Evolutionary conservation across 352 stramenopile genomes (phyloP), one percentile per base, ranked within the genome.

Genomic region (Blastocystis sp.): DNA sequence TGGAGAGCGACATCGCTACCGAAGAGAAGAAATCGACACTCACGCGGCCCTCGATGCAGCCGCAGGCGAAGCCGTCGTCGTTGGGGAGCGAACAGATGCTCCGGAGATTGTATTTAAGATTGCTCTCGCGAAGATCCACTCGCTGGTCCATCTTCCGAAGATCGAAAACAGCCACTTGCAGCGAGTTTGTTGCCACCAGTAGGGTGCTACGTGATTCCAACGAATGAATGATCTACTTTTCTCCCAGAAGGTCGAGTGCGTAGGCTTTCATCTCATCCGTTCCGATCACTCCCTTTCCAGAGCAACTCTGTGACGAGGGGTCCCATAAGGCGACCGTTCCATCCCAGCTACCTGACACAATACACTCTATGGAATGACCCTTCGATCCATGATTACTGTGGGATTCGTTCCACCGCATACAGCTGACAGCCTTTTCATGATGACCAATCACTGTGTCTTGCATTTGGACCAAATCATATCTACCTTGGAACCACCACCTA

Each of bases 31-130:
- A 94, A 84, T 93, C 91, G 56, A 94, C 89, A 27, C 90, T 91
- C 36, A 94, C 91, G 32, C 91, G 91, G 1, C 91, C 91, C 84
- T 94, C 91, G 67, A 93, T 92, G 34, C 91, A 93, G 1, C 88
- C 89, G n/a, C 93, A 85, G 0, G 90, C 91, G 46, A 90, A 92
- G 14, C 91, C 85, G 21, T 81, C 32, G 16, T 81, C 69, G 8
- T 40, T 24, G 0, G 90, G 90, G 32, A 94, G 92, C n/a, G 92
- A 87, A 51, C 90, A 84, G 9, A 93, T 88, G 71, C 91, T 93
- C 36, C 91, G 91, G 44, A 91, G 90, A 79, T 94, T 91, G 75
- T 90, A 93, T 88, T 93, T 93, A 64, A 94, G 87, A 49, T 91
- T 90, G 71, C 90, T 93, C 57, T 94, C 90, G 21, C 89, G 89